Conservation (phyloP, 2,329 filamentous ascomycete species). For the Graphilbum fragrans region DNA sequence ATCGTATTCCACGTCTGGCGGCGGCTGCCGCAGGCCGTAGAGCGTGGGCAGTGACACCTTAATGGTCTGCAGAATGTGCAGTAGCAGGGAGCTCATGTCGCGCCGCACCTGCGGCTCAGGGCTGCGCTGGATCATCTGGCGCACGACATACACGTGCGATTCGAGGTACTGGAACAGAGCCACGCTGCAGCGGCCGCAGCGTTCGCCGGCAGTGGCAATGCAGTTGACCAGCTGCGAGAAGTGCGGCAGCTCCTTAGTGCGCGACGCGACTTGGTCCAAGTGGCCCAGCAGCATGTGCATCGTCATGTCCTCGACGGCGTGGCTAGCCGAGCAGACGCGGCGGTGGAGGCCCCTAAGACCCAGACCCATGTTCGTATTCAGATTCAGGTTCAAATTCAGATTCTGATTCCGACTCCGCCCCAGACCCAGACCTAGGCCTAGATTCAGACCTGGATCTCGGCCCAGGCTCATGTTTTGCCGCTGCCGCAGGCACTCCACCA, state of each 20-base stretch:
- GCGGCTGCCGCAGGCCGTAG: constrained; percentile 25
- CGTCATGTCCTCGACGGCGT: constrained; percentile 33
- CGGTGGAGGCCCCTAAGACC: constrained; percentile 24
- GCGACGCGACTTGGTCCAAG: constrained; percentile 62
- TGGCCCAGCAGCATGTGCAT: constrained; percentile 49
- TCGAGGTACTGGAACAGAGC: constrained; percentile 51
- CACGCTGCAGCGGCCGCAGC: constrained; percentile 42
- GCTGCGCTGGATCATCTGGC: constrained; percentile 52
- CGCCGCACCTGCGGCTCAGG: constrained; percentile 42
- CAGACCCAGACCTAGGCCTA: no score
- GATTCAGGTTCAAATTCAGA: no score
- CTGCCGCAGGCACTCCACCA: constrained; percentile 45
- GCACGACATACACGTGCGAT: constrained; percentile 41
- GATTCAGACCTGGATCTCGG: no score
- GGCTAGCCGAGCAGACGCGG: constrained; percentile 30
- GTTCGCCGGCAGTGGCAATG: constrained; percentile 34
- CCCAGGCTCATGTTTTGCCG: neutral
- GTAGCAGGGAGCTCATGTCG: constrained; percentile 36
- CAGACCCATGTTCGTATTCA: no score
- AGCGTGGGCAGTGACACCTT: constrained; percentile 31
- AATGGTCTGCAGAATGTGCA: constrained; percentile 39
- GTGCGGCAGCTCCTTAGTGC: constrained; percentile 55
- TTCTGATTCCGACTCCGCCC: no score
- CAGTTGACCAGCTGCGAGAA: constrained; percentile 34
- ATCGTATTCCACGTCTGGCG: constrained; percentile 13